These are phyloP conservation scores for Cornus kousa DNA, from an alignment of 148 eudicot genomes.

Conservation along the genomic window DNA sequence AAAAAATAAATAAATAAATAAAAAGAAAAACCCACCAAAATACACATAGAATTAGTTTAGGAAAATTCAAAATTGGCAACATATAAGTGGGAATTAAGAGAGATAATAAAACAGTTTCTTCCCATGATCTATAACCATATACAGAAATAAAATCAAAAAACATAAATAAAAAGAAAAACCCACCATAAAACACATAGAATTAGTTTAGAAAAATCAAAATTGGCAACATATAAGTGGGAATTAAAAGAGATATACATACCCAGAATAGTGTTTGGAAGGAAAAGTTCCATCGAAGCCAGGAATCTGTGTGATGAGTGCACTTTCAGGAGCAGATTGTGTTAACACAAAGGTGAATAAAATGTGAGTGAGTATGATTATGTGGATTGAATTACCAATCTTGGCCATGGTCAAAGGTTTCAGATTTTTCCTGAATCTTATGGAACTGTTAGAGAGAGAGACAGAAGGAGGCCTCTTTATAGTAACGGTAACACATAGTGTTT, in stretches of 20 bases:
- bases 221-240: background rate
- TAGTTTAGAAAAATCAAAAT: background rate
- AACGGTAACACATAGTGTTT: too few relatives aligned
- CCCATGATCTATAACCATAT: constrained; percentile 51
- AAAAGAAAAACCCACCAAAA: background rate
- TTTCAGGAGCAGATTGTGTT: constrained; percentile 66
- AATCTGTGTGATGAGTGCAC: constrained; percentile 54
- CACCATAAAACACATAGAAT: background rate
- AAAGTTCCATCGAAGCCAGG: constrained; percentile 85
- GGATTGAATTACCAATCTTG: background rate
- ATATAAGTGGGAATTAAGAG: background rate
- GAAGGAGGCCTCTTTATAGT: too few relatives aligned
- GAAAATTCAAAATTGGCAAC: too few relatives aligned
- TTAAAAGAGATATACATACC: constrained; percentile 41
- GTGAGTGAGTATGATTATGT: background rate
- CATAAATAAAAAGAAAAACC: background rate
- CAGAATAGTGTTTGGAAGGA: constrained; percentile 85
- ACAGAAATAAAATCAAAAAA: background rate
- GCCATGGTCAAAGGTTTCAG: constrained; percentile 3
- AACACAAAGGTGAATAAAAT: constrained; percentile 12
- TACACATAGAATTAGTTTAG: too few relatives aligned
- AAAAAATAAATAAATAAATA: background rate
- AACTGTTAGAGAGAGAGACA: too few relatives aligned
- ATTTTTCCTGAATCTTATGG: background rate
- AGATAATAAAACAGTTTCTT: constrained; percentile 75